Conservation (phyloP, 108 stramenopile species). For the Discostella stelligeroides region DNA sequence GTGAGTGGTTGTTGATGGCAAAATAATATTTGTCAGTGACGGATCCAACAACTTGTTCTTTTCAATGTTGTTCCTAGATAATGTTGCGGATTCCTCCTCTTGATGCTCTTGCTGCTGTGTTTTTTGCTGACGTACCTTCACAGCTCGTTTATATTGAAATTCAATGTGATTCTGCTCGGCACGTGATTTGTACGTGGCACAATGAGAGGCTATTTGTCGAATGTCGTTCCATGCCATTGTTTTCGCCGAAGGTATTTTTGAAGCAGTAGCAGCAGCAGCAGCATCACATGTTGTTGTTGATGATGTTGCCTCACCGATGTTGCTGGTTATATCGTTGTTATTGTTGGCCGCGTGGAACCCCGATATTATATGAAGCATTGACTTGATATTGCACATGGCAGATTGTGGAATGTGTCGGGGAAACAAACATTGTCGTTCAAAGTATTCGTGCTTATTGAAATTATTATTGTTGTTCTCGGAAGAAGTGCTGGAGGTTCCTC, state of each 20-base stretch:
- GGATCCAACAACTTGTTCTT: background rate
- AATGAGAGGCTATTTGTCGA: conserved; percentile 12
- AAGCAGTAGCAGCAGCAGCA: background rate
- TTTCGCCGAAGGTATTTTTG: background rate
- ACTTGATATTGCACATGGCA: conserved; percentile 14
- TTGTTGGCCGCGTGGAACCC: background rate
- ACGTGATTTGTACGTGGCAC: conserved; percentile 27
- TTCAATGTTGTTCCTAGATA: background rate
- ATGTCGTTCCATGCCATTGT: conserved; percentile 21
- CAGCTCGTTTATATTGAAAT: conserved; percentile 27
- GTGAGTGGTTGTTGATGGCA: background rate
- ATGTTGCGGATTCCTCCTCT: background rate
- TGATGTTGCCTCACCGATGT: background rate
- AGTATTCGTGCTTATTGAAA: conserved; percentile 1
- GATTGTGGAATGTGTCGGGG: conserved; percentile 18
- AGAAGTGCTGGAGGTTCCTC: too few species aligned
- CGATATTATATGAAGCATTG: conserved; percentile 16
- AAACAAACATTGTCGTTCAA: conserved; percentile 23
- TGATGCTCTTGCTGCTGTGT: background rate
- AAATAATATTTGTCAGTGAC: background rate
- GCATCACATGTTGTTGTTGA: background rate
- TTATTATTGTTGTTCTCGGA: background rate
- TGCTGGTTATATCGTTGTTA: background rate
- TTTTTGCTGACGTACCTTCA: background rate
- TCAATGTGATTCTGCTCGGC: conserved; percentile 9